These are phyloP conservation scores for Cicer yamashitae DNA, from an alignment of 306 rosid species.

Conservation along the genomic window DNA sequence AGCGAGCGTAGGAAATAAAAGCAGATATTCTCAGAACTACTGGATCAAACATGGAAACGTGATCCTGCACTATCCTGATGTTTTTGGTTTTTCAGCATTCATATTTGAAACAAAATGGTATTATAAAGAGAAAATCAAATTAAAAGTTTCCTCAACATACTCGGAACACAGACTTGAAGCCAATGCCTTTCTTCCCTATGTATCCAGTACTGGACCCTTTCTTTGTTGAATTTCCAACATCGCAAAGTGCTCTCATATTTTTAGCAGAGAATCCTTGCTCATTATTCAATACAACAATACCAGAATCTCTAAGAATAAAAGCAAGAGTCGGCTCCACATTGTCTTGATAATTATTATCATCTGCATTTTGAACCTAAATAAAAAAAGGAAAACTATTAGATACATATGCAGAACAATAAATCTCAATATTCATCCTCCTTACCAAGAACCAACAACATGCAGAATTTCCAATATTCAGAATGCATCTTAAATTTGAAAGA, in stretches of 20 bases:
- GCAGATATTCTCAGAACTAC: background rate
- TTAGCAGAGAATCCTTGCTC: conserved; percentile 84
- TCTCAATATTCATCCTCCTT: conserved; percentile 30
- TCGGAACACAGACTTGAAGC: conserved; percentile 96
- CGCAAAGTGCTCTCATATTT: conserved; percentile 94
- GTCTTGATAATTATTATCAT: conserved; percentile 81
- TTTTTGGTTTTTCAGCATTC: conserved; percentile 8
- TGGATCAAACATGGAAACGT: background rate
- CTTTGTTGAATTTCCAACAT: conserved; percentile 95
- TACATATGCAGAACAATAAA: conserved; percentile 24
- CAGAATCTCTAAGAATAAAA: conserved; percentile 81
- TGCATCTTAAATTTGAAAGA: conserved; percentile 20
- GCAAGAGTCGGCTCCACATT: conserved; percentile 83
- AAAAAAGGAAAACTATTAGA: conserved; percentile 47
- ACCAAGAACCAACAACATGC: conserved; percentile 24
- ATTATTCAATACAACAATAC: conserved; percentile 82
- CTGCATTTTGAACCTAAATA: conserved; percentile 96
- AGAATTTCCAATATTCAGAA: conserved; percentile 22
- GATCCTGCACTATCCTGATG: conserved; percentile 1
- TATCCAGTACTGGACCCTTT: conserved; percentile 89
- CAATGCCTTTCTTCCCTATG: conserved; percentile 97
- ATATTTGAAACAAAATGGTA: conserved; percentile 16
- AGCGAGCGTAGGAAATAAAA: background rate
- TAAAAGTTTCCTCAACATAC: conserved; percentile 53
- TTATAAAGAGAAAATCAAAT: conserved; percentile 29